Percentiles rank a stretch among this genome's conserved stretches.
Evolutionary conservation across 2,329 filamentous ascomycete genomes (phyloP).

Genomic region (Dothistroma septosporum): DNA sequence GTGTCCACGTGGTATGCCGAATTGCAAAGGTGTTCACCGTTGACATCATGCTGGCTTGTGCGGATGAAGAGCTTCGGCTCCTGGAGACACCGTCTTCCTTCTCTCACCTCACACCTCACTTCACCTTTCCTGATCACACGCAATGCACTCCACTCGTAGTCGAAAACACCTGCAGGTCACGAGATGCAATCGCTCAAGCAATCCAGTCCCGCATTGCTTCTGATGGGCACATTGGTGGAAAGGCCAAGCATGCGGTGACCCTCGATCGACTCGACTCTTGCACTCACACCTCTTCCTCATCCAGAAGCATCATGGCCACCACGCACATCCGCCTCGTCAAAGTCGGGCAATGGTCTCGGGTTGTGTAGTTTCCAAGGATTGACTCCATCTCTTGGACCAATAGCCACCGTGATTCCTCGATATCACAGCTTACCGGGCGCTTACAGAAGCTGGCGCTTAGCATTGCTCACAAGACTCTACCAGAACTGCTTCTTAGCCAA

Average conservation of each 20-base stretch:
- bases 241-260: background rate
- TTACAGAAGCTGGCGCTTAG: constrained; percentile 25
- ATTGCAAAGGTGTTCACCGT: background rate
- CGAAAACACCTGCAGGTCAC: background rate
- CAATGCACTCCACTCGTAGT: background rate
- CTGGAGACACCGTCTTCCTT: background rate
- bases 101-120: background rate
- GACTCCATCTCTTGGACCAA: background rate
- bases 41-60: background rate
- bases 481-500: constrained; percentile 12
- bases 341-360: background rate
- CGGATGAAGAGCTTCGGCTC: background rate
- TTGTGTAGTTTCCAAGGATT: background rate
- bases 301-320: background rate
- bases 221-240: background rate
- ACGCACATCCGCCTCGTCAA: background rate
- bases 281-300: background rate
- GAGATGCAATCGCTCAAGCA: background rate
- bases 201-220: background rate
- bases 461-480: constrained; percentile 7
- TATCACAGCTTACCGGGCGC: constrained; percentile 14
- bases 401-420: background rate
- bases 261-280: background rate
- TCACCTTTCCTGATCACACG: background rate
- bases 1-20: background rate